phyloP scores from a whole-genome alignment of 2,329 filamentous ascomycete genomes.

The Trichoderma breve region DNA sequence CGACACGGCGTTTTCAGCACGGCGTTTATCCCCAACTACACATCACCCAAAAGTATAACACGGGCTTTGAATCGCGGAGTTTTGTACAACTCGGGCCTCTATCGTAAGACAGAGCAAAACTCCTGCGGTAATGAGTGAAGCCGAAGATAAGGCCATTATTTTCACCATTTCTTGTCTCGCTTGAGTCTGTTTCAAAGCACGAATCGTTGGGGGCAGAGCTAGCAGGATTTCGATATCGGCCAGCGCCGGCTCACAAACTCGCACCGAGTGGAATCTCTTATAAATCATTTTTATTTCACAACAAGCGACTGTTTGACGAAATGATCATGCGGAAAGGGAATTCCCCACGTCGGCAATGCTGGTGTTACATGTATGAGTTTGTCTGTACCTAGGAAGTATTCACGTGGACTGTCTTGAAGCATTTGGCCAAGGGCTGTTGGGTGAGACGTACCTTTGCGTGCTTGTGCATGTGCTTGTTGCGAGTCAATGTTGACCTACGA shows the following conservation, averaged over 20 bases:
- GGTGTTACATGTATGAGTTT: neutral
- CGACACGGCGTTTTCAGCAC: constrained; percentile 4
- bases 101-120: neutral
- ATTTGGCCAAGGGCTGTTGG: neutral
- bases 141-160: neutral
- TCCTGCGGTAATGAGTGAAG: neutral
- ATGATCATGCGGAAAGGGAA: neutral
- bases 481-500: neutral
- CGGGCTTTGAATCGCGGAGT: neutral
- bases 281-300: neutral
- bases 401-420: neutral
- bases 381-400: neutral
- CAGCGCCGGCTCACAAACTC: constrained; percentile 21
- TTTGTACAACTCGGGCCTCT: neutral
- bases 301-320: neutral
- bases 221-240: neutral
- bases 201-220: neutral
- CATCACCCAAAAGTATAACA: neutral
- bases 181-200: neutral
- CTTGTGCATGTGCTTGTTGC: neutral
- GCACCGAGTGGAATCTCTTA: constrained; percentile 4
- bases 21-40: neutral
- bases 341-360: neutral
- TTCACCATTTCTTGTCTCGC: neutral
- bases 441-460: neutral